phyloP scores from a whole-genome alignment of 306 rosid genomes.

The Casuarina equisetifolia region DNA sequence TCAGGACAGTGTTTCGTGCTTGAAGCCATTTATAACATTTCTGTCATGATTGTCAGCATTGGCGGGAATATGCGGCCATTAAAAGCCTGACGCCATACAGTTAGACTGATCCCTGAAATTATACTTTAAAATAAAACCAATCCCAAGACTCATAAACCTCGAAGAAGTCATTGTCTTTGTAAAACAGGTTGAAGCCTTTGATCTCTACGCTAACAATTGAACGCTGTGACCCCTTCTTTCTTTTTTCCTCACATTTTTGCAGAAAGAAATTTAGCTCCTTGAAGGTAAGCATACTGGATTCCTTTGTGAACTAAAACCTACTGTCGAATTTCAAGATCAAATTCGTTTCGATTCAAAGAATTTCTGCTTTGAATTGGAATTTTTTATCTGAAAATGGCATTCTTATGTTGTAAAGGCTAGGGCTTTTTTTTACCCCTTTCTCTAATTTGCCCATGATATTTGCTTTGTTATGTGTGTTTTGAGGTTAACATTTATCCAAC shows the following conservation, averaged over 20 bases:
- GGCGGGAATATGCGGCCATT: not conserved
- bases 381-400: not conserved
- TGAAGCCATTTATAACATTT: too few species aligned
- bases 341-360: not conserved
- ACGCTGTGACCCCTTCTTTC: not conserved
- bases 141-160: too few species aligned
- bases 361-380: not conserved
- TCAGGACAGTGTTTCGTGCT: too few species aligned
- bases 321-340: not conserved
- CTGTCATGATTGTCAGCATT: not conserved
- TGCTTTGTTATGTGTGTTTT: not conserved
- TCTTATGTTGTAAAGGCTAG: not conserved
- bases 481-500: not conserved
- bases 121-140: too few species aligned
- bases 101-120: not conserved
- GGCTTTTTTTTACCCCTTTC: slow-evolving; percentile 2
- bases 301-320: not conserved
- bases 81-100: not conserved
- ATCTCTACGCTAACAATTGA: not conserved
- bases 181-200: not conserved
- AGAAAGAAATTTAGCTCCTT: too few species aligned
- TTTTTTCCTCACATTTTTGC: too few species aligned
- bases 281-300: not conserved
- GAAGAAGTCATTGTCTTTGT: not conserved
- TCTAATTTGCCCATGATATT: not conserved